Evolutionary conservation across 805 yeast genomes (phyloP), one percentile per base, ranked within the genome.

Genomic region (Starmerella gropengiesseri): DNA sequence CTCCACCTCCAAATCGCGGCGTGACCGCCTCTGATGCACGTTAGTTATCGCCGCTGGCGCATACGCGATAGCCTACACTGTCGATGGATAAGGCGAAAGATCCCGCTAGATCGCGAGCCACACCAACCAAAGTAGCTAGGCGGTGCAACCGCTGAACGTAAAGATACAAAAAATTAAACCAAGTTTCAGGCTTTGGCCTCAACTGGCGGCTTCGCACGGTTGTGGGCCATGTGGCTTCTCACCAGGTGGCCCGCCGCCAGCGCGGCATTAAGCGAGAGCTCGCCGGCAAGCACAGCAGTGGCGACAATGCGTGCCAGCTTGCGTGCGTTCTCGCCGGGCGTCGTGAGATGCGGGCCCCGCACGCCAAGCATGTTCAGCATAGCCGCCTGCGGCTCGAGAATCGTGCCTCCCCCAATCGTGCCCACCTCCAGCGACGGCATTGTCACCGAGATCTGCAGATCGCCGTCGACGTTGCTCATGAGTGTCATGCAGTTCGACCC

Each of bases 371-470:
- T 68, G 56, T 91, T 97, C 46, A 91, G 70, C 94, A 91, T 85
- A 18, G 97, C 84, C 39, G 87, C 82, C 66, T 91, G 99, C 31
- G 99, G 96, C 59, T 83, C 97, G 56, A 91, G 73, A 50, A 91
- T 83, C 3, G 99, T 91, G 60, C 99, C 99, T 51, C 99, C 99
- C 45, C 98, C 98, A 63, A 91, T 86, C 2, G 99, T 91, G 51
- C 99, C 99, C 34, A 91, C 98, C 66, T 91, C 99, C 55, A 91
- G 85, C 22, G 93, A 84, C 23, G 99, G 99, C 99, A 91, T 91
- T 4, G 97, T 84, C n/a, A 91, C 98, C 1, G 95, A 83, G 30
- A 91, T 81, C 53, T 76, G 80, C 58, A 91, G 71, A 57, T 84
- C 83, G 12, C 95, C 98, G 11, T 64, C 68, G 38, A 70, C 70